Percentiles rank a stretch among this genome's conserved stretches.
Conservation (phyloP, 441 rosid genomes). For the Kokia cookei region DNA sequence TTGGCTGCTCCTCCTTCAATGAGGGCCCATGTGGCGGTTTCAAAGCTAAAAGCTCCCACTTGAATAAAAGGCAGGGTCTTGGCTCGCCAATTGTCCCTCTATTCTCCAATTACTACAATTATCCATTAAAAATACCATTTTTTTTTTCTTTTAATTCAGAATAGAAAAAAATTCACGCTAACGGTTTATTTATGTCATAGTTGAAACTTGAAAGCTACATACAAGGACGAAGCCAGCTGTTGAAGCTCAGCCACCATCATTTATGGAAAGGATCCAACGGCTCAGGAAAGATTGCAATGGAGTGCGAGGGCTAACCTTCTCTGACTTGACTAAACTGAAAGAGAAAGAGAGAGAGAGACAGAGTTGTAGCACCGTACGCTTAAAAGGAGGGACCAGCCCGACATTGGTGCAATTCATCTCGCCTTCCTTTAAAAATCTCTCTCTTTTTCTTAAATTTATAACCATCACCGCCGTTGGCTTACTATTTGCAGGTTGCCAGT, state of each 20-base stretch:
- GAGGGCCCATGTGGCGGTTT: background rate
- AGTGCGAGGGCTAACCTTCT: conserved; percentile 11
- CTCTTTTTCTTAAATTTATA: background rate
- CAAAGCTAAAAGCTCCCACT: background rate
- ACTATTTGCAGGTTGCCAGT: background rate
- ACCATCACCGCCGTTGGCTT: background rate
- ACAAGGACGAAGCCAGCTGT: background rate
- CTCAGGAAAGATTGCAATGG: conserved; percentile 13
- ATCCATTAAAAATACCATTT: background rate
- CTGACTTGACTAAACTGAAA: conserved; percentile 6
- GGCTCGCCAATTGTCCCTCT: background rate
- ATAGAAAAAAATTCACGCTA: background rate
- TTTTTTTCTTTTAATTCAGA: background rate
- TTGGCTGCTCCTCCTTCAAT: background rate
- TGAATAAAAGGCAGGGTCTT: background rate
- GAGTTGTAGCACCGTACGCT: conserved; percentile 5
- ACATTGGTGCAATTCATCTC: conserved; percentile 36
- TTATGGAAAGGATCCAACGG: conserved; percentile 19
- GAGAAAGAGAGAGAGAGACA: background rate
- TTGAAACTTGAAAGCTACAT: background rate
- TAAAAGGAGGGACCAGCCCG: conserved; percentile 30
- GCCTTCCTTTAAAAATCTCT: conserved; percentile 3
- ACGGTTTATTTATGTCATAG: background rate
- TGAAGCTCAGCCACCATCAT: background rate
- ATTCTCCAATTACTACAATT: background rate